Base-by-base conservation (phyloP, 106 monocot species). In the Apostasia shenzhenica region DNA sequence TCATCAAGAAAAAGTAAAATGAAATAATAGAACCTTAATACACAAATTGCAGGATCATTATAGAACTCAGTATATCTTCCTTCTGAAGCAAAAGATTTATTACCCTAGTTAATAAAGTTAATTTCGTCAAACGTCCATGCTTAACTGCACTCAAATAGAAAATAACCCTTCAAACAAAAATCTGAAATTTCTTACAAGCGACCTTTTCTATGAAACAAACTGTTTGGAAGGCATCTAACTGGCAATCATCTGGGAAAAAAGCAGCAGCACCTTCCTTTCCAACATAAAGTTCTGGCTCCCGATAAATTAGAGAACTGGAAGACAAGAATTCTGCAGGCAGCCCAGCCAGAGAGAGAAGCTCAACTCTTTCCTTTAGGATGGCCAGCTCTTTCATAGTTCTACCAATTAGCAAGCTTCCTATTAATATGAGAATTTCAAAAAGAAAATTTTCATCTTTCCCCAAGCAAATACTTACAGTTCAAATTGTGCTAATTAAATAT, bases 351-450 rank as follows among this genome's bases (percentile, higher is more conserved):
- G 73, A 73, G 2, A 94, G 53, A 73, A 77, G 63, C 14, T 51
- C 73, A 14, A 83, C 85, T 75, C 85, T 87, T 75, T 81, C 78
- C 64, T 94, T 62, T 65, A 94, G 67, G 64, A 78, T 78, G 4
- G 70, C 69, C 59, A 78, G 26, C 48, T 94, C 88, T 66, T 81
- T 77, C 11, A 54, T 54, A 63, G 75, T 88, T 81, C 81, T 88
- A 78, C 91, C 94, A 80, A 94, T 65, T 68, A 94, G 70, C 71
- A 94, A 80, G 80, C 94, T 94, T 83, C 94, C 94, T 94, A 77
- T 78, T 62, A 60, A 78, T 48, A 41, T 26, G 26, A 71, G 37
- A 60, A 71, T 45, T 49, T 37, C 72, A 73, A 41, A 57, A 61
- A 58, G 26, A 26, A 66, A 57, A 47, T 12, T 68, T 53, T 54